Conservation (phyloP, 2,329 filamentous ascomycete species). For the Dactylellina haptotyla region DNA sequence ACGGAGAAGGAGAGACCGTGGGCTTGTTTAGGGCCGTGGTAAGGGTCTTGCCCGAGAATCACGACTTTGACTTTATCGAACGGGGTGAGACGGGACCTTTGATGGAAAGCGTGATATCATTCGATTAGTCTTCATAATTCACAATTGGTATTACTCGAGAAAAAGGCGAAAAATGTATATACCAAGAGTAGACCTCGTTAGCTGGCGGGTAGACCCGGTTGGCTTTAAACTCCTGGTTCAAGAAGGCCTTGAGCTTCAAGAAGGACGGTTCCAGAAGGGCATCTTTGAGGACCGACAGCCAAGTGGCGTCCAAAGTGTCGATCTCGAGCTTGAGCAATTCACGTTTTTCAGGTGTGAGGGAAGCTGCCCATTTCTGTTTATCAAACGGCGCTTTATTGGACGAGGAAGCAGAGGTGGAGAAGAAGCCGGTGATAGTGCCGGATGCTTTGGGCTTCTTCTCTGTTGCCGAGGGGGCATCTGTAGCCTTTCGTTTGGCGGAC, state of each 20-base stretch:
- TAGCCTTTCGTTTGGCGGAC: slow-evolving; percentile 62
- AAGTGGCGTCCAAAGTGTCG: slow-evolving; percentile 88
- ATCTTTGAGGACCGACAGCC: slow-evolving; percentile 88
- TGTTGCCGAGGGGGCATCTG: slow-evolving; percentile 28
- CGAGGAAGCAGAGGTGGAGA: slow-evolving; percentile 53
- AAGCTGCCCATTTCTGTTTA: slow-evolving; percentile 87
- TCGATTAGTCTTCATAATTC: neutral
- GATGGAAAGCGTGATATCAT: neutral
- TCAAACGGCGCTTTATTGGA: slow-evolving; percentile 74
- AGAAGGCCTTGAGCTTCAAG: slow-evolving; percentile 84
- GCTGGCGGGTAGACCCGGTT: slow-evolving; percentile 86
- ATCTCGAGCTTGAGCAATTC: slow-evolving; percentile 88
- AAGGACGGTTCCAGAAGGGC: slow-evolving; percentile 83
- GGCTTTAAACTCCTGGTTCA: slow-evolving; percentile 77
- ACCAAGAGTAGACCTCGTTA: slow-evolving; percentile 96
- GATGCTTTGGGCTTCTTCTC: slow-evolving; percentile 58
- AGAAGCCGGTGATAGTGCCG: slow-evolving; percentile 55
- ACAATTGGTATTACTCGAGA: neutral
- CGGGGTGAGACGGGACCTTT: slow-evolving; percentile 91
- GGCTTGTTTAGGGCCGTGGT: slow-evolving; percentile 94
- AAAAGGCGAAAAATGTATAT: slow-evolving; percentile 58
- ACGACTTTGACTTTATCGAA: slow-evolving; percentile 89
- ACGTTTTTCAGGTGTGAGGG: slow-evolving; percentile 82
- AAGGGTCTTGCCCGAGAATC: slow-evolving; percentile 94
- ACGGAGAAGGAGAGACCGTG: slow-evolving; percentile 97